Conservation (phyloP, 2,329 filamentous ascomycete genomes). For the Fusarium praegraminearum region DNA sequence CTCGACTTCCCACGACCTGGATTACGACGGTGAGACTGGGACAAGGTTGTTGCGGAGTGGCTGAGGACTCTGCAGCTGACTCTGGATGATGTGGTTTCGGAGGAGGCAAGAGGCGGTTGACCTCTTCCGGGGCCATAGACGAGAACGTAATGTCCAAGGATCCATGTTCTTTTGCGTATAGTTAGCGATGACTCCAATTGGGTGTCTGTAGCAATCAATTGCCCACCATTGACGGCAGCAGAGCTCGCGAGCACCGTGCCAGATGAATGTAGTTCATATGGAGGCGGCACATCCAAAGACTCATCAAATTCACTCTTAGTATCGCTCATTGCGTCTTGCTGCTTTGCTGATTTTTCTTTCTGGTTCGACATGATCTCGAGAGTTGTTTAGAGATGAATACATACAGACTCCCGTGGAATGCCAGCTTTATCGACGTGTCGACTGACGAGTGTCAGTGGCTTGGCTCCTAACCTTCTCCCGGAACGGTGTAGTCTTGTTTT, state of each 20-base stretch:
- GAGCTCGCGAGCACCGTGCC: background rate
- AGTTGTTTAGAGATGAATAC: background rate
- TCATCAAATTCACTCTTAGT: background rate
- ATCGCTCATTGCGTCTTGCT: background rate
- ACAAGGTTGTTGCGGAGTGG: background rate
- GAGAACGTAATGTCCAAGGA: conserved; percentile 6
- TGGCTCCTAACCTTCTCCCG: background rate
- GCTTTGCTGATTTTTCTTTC: background rate
- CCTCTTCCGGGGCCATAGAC: background rate
- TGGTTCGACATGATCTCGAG: background rate
- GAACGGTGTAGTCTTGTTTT: background rate
- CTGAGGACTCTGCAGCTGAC: background rate
- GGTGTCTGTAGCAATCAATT: background rate
- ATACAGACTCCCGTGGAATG: background rate
- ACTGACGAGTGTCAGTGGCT: background rate
- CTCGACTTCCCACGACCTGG: conserved; percentile 33
- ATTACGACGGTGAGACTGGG: conserved; percentile 22
- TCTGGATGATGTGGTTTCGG: background rate
- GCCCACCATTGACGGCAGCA: background rate
- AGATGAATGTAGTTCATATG: conserved; percentile 4
- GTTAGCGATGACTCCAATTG: background rate
- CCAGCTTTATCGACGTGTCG: background rate
- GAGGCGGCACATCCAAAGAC: background rate
- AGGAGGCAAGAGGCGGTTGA: conserved; percentile 5
- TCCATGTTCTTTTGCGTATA: background rate